These are phyloP conservation scores for Arabidopsis thaliana DNA, from an alignment of 345 rosid genomes.

Conservation along the genomic window DNA sequence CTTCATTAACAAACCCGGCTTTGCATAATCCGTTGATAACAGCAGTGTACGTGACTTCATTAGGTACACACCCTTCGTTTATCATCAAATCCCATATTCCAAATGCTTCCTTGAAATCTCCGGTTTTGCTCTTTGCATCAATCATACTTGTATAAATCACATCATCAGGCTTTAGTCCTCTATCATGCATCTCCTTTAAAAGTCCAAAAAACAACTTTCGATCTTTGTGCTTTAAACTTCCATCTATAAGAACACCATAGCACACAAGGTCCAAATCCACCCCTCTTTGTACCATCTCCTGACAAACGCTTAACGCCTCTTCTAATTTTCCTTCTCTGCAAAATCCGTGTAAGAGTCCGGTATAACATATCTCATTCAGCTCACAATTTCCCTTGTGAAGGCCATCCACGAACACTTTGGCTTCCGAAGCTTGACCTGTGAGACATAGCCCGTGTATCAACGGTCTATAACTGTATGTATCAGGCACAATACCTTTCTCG, in stretches of 20 bases:
- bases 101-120: slow-evolving; percentile 69
- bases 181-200: slow-evolving; percentile 70
- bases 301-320: slow-evolving; percentile 67
- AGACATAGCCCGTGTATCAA: slow-evolving; percentile 80
- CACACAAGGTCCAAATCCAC: slow-evolving; percentile 83
- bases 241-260: slow-evolving; percentile 81
- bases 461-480: slow-evolving; percentile 81
- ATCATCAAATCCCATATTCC: slow-evolving; percentile 81
- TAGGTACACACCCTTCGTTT: slow-evolving; percentile 69
- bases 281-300: slow-evolving; percentile 78
- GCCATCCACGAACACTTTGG: slow-evolving; percentile 69
- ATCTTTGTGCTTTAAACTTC: slow-evolving; percentile 65
- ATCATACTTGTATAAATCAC: slow-evolving; percentile 85
- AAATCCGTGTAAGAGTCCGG: slow-evolving; percentile 77
- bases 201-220: slow-evolving; percentile 53
- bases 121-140: slow-evolving; percentile 73
- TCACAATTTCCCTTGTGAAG: slow-evolving; percentile 60
- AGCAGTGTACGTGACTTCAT: slow-evolving; percentile 84
- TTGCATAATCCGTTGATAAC: slow-evolving; percentile 83
- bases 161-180: slow-evolving; percentile 73
- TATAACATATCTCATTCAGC: slow-evolving; percentile 86
- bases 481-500: slow-evolving; percentile 72
- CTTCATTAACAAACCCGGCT: slow-evolving; percentile 72
- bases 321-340: slow-evolving; percentile 79
- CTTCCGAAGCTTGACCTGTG: slow-evolving; percentile 66